Base-by-base conservation (phyloP, 2,329 filamentous ascomycete genomes). In the Neocucurbitaria cava region DNA sequence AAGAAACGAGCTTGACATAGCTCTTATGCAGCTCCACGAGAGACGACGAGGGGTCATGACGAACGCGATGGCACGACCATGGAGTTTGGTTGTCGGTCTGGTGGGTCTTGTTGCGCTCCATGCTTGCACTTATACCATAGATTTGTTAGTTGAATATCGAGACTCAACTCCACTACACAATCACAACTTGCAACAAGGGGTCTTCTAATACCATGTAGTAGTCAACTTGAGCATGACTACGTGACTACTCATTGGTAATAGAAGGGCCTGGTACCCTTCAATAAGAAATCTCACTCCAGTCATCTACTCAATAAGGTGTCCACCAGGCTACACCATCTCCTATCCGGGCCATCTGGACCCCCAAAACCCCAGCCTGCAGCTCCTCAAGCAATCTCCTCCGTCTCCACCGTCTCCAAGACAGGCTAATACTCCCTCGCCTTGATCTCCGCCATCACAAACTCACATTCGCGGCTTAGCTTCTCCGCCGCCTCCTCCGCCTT, bases 81-180 rank as follows among this genome's bases (percentile, higher is more conserved):
- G 30, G 47, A 33, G 44, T 39, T 17, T n/a, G 40, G 31, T 26
- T 24, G 39, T 36, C 43, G 38, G 31, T 36, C 43, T 44, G 31
- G 40, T 18, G 21, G 13, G 40, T 17, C 31, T 48, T 15, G 35
- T 26, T 35, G 44, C 44, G 23, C 33, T 42, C 21, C 9, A 28
- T 36, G 8, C 9, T 36, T 36, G 8, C 30, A 31, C 44, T 51
- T 51, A 51, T 51, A 51, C 48, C 48, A 51, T 51, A 51, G 48
- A 51, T 42, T 51, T 41, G 44, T 51, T 28, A 30, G 30, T 46
- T 51, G 48, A 51, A 45, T 51, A 46, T 35, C 17, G 13, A 35
- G 5, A n/a, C 13, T 35, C 31, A 6, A 17, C 17, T 17, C 28
- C 31, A 35, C 31, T 13, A 35, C 5, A 35, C 8, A 8, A 17